Base-by-base conservation (phyloP, 768 basidiomycete species). In the Gyrodon lividus region DNA sequence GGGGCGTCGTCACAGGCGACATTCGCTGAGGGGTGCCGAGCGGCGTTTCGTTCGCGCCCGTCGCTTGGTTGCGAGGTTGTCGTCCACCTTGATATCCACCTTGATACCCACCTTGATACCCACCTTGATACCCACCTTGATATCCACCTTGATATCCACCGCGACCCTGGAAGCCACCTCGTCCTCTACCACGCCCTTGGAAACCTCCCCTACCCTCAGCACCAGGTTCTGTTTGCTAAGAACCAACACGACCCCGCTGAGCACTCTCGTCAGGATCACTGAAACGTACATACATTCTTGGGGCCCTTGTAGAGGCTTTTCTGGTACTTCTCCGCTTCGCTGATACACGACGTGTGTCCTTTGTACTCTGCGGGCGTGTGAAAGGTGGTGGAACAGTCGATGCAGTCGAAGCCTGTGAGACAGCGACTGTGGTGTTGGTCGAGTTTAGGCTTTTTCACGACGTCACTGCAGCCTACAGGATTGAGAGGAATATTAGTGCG, bases 281-380 rank as follows among this genome's bases (percentile, higher is more conserved):
- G 9, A n/a, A 20, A 5, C n/a, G 16, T 19, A 50, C 60, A 39
- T 48, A 68, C 72, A 12, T 53, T 76, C 74, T 87, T 89, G 1
- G 82, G 79, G 8, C 89, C 92, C 62, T 88, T 92, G 67, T 93
- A 95, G 51, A 94, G 65, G 45, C 77, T 72, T 69, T 92, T 92
- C 73, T 97, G 83, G 63, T 97, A 96, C 67, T 96, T 97, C 69
- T 97, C 90, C 3, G 90, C 94, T 70, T 97, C 94, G 54, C 79
- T 84, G 39, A 97, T 84, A 67, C 94, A 97, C 26, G 80, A 74
- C 9, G 88, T 94, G 65, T 97, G 89, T 0, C 71, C 73, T 69
- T 91, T 92, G 75, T 84, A 96, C 53, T 92, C 83, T 8, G 76
- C 75, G 3, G 90, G 89, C 6, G 79, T 77, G 22, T 80, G 72